Percentiles rank a stretch among this genome's conserved stretches.
Conservation (phyloP, 1,139 yeast genomes). For the Keqinozyma sinolaborantium region DNA sequence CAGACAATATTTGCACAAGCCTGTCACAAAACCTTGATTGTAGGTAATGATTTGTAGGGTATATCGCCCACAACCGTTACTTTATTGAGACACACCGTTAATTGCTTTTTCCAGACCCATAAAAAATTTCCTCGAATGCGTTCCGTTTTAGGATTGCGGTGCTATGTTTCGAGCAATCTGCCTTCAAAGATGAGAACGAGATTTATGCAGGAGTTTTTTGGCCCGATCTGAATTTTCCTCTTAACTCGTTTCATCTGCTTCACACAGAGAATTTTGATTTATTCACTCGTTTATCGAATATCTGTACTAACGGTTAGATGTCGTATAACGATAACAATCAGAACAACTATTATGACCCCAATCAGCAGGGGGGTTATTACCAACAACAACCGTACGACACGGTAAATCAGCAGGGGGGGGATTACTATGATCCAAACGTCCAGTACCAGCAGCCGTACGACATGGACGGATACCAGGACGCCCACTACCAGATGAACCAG, state of each 20-base stretch:
- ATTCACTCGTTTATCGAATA: neutral
- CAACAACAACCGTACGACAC: conserved; percentile 45
- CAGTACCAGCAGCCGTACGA: conserved; percentile 53
- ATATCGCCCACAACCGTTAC: too few relatives aligned
- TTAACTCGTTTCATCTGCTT: conserved; percentile 41
- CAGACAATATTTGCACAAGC: too few relatives aligned
- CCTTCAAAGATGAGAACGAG: neutral
- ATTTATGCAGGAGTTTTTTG: conserved; percentile 16
- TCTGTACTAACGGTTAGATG: conserved; percentile 34
- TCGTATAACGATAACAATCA: conserved; percentile 49
- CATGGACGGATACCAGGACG: conserved; percentile 46
- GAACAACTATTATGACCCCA: conserved; percentile 46
- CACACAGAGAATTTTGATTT: neutral
- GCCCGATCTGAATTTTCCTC: conserved; percentile 52
- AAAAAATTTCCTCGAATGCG: neutral
- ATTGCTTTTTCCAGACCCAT: neutral
- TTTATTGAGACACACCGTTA: too few relatives aligned
- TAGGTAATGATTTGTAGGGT: too few relatives aligned
- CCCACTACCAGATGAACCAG: conserved; percentile 39
- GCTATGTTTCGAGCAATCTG: neutral
- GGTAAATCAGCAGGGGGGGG: conserved; percentile 29
- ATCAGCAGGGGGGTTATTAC: conserved; percentile 42
- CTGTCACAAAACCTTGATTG: too few relatives aligned
- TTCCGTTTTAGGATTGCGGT: neutral
- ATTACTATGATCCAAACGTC: conserved; percentile 45